Conservation (phyloP, 768 basidiomycete genomes). For the Astraeus odoratus region DNA sequence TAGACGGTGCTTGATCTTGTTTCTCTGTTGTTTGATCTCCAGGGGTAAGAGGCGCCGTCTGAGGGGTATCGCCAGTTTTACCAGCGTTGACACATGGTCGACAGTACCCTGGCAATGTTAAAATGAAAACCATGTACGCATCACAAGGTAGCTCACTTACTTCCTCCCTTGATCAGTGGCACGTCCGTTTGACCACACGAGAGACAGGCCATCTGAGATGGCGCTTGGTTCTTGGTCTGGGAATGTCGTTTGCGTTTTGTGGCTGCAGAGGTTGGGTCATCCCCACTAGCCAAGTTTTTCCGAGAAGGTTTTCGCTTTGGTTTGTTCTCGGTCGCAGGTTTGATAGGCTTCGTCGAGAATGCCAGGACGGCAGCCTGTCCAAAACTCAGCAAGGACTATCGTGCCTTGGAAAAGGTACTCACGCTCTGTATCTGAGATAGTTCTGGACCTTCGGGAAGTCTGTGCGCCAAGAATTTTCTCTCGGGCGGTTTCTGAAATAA, state of each 20-base stretch:
- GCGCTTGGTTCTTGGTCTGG: conserved; percentile 27
- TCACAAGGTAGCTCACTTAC: conserved; percentile 36
- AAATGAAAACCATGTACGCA: not conserved
- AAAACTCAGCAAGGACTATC: not conserved
- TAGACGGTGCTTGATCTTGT: not conserved
- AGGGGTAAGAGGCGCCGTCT: conserved; percentile 4
- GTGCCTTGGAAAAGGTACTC: conserved; percentile 11
- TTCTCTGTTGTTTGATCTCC: not conserved
- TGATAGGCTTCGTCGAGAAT: conserved; percentile 52
- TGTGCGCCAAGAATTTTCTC: conserved; percentile 50
- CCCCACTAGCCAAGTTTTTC: conserved; percentile 23
- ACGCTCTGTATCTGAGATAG: conserved; percentile 57
- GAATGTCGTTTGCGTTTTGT: conserved; percentile 37
- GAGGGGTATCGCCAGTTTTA: conserved; percentile 29
- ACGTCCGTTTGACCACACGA: conserved; percentile 63
- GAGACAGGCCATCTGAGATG: conserved; percentile 46
- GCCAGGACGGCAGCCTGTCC: conserved; percentile 38
- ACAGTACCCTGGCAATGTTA: conserved; percentile 48
- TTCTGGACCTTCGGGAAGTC: conserved; percentile 47
- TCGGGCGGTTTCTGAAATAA: conserved; percentile 33
- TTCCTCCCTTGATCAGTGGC: conserved; percentile 68
- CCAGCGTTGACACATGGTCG: conserved; percentile 59
- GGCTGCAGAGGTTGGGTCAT: conserved; percentile 11
- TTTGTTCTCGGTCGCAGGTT: conserved; percentile 38
- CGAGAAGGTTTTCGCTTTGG: conserved; percentile 30